A percentile compares a stretch with the other conserved stretches of the same genome.
Conservation (phyloP, 305 asterid genomes). For the Fraxinus sp. region DNA sequence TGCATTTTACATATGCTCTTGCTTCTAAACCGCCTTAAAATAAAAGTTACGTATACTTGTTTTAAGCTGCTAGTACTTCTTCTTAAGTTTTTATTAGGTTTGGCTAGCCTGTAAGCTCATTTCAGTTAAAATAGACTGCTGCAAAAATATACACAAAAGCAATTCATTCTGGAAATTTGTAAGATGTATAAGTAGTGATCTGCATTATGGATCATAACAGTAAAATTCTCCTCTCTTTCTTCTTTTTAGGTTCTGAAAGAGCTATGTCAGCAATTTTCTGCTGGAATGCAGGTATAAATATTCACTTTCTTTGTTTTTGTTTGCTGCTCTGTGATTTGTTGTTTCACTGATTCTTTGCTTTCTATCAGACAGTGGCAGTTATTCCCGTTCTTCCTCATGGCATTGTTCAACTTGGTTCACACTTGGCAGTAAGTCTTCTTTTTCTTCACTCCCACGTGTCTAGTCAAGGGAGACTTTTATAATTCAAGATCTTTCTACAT, state of each 20-base stretch:
- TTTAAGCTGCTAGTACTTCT: background rate
- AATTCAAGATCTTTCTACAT: background rate
- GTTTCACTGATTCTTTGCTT: constrained; percentile 17
- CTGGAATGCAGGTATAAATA: constrained; percentile 65
- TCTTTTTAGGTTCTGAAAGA: constrained; percentile 53
- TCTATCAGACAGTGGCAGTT: constrained; percentile 60
- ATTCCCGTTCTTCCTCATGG: constrained; percentile 83
- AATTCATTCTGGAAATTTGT: background rate
- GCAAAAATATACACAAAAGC: background rate
- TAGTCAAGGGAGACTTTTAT: background rate
- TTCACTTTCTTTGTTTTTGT: background rate
- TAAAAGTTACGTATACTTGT: background rate
- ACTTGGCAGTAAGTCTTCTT: constrained; percentile 45
- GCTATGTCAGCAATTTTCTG: constrained; percentile 55
- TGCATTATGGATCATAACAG: constrained; percentile 11
- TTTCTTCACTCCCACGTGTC: background rate
- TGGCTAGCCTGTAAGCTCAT: constrained; percentile 8
- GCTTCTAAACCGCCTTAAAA: background rate
- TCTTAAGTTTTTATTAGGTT: constrained; percentile 5
- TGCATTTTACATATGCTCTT: background rate
- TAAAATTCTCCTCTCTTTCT: constrained; percentile 6
- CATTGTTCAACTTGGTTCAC: constrained; percentile 74
- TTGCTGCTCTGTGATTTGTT: constrained; percentile 4
- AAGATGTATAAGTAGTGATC: background rate
- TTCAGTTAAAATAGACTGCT: constrained; percentile 2